A percentile compares a stretch with the other conserved stretches of the same genome.
These are phyloP conservation scores for Neolecta irregularis DNA, from an alignment of 1,139 yeast genomes.

Conservation along the genomic window DNA sequence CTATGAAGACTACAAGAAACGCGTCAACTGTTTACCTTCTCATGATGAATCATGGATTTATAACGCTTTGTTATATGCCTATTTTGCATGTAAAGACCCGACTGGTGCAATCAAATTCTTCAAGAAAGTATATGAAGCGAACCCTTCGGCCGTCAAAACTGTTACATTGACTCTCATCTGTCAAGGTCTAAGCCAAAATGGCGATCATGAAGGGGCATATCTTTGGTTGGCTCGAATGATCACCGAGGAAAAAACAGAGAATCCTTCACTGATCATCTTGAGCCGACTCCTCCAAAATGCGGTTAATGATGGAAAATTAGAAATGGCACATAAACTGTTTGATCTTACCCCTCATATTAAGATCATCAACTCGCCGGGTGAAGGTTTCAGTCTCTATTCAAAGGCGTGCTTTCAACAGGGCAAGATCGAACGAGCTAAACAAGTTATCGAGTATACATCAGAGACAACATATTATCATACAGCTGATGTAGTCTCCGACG, in stretches of 20 bases:
- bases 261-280: neutral
- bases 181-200: conserved; percentile 1
- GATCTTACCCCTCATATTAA: conserved; percentile 3
- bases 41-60: conserved; percentile 17
- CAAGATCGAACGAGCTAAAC: no score
- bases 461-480: no score
- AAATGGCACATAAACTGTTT: neutral
- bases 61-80: conserved; percentile 23
- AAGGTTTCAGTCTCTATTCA: no score
- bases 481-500: no score
- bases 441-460: no score
- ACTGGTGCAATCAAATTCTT: conserved; percentile 21
- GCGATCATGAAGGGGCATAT: conserved; percentile 1
- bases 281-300: neutral
- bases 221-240: conserved; percentile 4
- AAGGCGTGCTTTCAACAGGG: no score
- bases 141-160: neutral
- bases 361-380: conserved; percentile 1
- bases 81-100: conserved; percentile 19
- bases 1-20: conserved; percentile 16
- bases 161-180: neutral
- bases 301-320: conserved; percentile 1
- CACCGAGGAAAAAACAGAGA: neutral
- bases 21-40: conserved; percentile 10
- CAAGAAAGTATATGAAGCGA: conserved; percentile 10